phyloP scores from a whole-genome alignment of 306 rosid genomes.

The Cyclanthera cordifolia region DNA sequence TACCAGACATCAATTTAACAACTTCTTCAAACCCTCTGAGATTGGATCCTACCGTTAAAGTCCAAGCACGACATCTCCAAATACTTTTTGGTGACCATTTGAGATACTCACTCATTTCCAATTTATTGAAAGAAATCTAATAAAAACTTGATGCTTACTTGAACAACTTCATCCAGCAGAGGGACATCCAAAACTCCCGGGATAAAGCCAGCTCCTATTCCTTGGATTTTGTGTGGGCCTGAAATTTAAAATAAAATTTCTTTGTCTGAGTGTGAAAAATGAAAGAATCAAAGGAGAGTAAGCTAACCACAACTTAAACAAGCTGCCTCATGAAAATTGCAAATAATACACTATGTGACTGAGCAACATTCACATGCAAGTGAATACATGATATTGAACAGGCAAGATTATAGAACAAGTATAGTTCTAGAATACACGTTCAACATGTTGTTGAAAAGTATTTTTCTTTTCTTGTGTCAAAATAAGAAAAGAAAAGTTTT shows the following conservation, averaged over 20 bases:
- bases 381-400: too few relatives aligned
- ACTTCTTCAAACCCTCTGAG: not conserved
- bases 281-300: not conserved
- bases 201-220: conserved; percentile 95
- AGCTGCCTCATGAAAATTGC: not conserved
- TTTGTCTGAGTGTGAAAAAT: not conserved
- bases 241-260: not conserved
- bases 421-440: not conserved
- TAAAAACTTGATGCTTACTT: conserved; percentile 36
- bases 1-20: not conserved
- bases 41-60: not conserved
- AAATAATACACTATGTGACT: not conserved
- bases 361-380: not conserved
- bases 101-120: not conserved
- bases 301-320: not conserved
- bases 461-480: too few relatives aligned
- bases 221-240: conserved; percentile 99
- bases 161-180: conserved; percentile 69
- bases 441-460: too few relatives aligned
- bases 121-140: not conserved
- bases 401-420: too few relatives aligned
- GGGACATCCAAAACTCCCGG: conserved; percentile 75
- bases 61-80: not conserved
- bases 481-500: too few relatives aligned
- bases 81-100: not conserved